Percentiles rank a stretch among this genome's conserved stretches.
These are phyloP conservation scores for Acidomyces sp. DNA, from an alignment of 495 filamentous ascomycete genomes.

Conservation along the genomic window DNA sequence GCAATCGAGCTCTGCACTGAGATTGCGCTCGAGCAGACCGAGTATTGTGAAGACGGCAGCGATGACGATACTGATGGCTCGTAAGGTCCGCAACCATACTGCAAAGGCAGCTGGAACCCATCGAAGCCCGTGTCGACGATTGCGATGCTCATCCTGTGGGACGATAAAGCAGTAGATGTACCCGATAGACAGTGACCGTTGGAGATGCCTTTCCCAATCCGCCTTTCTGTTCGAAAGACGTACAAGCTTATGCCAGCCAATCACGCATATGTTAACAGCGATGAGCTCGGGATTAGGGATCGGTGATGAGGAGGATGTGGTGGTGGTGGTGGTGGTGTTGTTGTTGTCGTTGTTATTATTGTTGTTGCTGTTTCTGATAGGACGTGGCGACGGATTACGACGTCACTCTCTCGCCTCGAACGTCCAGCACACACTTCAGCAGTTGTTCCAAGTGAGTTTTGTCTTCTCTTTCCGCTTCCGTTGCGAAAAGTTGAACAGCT, in stretches of 20 bases:
- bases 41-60: conserved; percentile 20
- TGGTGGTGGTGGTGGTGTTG: no score
- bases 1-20: conserved; percentile 17
- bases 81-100: conserved; percentile 9
- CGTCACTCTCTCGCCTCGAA: no score
- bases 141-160: conserved; percentile 12
- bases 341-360: background rate
- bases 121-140: background rate
- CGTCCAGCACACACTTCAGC: conserved; percentile 1
- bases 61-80: conserved; percentile 20
- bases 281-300: no score
- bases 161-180: background rate
- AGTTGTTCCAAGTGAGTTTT: conserved; percentile 3
- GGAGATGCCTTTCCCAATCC: conserved; percentile 5
- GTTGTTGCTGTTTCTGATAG: no score
- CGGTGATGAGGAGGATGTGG: conserved; percentile 1
- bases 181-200: conserved; percentile 11
- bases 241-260: conserved; percentile 2
- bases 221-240: conserved; percentile 12
- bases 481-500: background rate
- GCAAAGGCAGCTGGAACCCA: conserved; percentile 2
- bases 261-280: conserved; percentile 6
- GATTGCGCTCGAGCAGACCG: conserved; percentile 18
- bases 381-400: no score
- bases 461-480: conserved; percentile 7